Conservation (phyloP, 1,139 yeast species). For the Yamadazyma atlantica region DNA sequence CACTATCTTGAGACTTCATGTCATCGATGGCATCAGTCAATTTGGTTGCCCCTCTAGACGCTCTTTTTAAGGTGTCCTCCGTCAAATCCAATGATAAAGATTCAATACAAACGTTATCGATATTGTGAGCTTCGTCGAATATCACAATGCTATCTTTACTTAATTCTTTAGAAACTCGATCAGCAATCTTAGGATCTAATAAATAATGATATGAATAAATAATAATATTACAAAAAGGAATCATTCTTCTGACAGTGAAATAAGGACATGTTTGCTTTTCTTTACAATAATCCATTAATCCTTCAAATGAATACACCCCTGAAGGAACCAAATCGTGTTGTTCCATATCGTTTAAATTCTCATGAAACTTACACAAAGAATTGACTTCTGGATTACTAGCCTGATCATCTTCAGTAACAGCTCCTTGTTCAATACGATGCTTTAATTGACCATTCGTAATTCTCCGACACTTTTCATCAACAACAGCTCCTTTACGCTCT, state of each 20-base stretch:
- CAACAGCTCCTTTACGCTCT: slow-evolving; percentile 89
- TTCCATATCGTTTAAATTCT: slow-evolving; percentile 78
- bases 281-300: slow-evolving; percentile 73
- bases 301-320: slow-evolving; percentile 94
- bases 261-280: slow-evolving; percentile 86
- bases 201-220: slow-evolving; percentile 96
- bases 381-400: slow-evolving; percentile 32
- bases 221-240: slow-evolving; percentile 88
- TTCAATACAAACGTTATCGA: slow-evolving; percentile 97
- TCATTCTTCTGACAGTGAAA: slow-evolving; percentile 97
- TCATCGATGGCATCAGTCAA: slow-evolving; percentile 75
- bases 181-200: slow-evolving; percentile 95
- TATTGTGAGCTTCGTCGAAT: slow-evolving; percentile 97
- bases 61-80: slow-evolving; percentile 46
- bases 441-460: slow-evolving; percentile 90
- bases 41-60: slow-evolving; percentile 70
- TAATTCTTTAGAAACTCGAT: slow-evolving; percentile 86
- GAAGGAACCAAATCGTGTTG: slow-evolving; percentile 87
- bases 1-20: slow-evolving; percentile 79
- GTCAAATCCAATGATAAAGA: slow-evolving; percentile 79
- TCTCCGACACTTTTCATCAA: slow-evolving; percentile 94
- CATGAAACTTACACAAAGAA: slow-evolving; percentile 75
- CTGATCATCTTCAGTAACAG: slow-evolving; percentile 57
- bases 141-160: slow-evolving; percentile 92
- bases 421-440: slow-evolving; percentile 55